Evolutionary conservation across 2,329 filamentous ascomycete species (phyloP).

Genomic region (Pseudogymnoascus sp.): DNA sequence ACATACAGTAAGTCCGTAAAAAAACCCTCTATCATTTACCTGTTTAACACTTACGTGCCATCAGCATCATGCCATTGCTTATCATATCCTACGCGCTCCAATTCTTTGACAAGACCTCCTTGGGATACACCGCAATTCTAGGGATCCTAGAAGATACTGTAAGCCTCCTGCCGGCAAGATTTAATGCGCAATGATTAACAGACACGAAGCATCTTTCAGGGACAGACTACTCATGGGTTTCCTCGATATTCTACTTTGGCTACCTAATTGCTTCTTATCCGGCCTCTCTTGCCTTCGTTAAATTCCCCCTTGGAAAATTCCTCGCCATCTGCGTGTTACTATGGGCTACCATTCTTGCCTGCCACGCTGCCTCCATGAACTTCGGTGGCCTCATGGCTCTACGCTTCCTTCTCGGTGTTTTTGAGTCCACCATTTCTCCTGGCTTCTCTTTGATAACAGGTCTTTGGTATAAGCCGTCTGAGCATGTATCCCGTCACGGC

Average conservation of each 20-base stretch:
- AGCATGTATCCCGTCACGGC: slow-evolving; percentile 29
- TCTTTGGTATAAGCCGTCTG: slow-evolving; percentile 30
- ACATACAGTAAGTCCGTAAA: too few species aligned
- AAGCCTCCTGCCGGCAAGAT: not conserved
- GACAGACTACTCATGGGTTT: too few species aligned
- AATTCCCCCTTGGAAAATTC: slow-evolving; percentile 29
- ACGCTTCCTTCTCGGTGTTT: slow-evolving; percentile 25
- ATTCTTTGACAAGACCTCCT: slow-evolving; percentile 34
- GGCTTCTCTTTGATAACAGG: slow-evolving; percentile 30
- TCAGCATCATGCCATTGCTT: slow-evolving; percentile 18
- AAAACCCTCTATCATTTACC: too few species aligned
- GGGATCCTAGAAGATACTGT: slow-evolving; percentile 34
- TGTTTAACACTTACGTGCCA: too few species aligned
- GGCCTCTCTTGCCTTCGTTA: not conserved
- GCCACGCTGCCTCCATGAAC: slow-evolving; percentile 15
- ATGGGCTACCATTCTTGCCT: slow-evolving; percentile 17
- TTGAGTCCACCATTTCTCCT: slow-evolving; percentile 26
- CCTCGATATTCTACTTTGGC: too few species aligned
- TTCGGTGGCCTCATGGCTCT: slow-evolving; percentile 18
- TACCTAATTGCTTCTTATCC: too few species aligned
- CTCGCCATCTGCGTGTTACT: slow-evolving; percentile 19
- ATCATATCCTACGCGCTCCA: slow-evolving; percentile 20
- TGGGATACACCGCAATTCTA: slow-evolving; percentile 48
- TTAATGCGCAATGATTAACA: too few species aligned
- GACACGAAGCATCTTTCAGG: too few species aligned